Evolutionary conservation across 257 asterid genomes (phyloP).

Genomic region (Thymus mandschuricus): DNA sequence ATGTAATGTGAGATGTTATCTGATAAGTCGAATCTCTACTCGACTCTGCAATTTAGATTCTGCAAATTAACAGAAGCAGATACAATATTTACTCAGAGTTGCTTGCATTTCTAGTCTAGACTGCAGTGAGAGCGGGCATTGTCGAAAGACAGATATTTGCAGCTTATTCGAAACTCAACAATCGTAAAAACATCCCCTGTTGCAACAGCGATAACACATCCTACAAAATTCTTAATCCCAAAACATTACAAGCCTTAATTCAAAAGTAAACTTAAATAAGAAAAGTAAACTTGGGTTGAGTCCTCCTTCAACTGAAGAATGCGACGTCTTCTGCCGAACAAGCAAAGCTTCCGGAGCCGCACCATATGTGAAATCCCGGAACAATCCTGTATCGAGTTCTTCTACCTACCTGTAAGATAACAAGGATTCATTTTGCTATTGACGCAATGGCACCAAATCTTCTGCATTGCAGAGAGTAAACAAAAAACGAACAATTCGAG

Average conservation of each 20-base stretch:
- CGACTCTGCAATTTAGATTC: too few relatives aligned
- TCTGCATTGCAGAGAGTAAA: neutral
- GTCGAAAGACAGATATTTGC: neutral
- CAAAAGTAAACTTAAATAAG: constrained; percentile 9
- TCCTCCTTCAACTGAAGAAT: constrained; percentile 27
- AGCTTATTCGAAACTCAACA: constrained; percentile 4
- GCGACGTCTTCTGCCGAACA: constrained; percentile 18
- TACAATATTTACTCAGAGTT: too few relatives aligned
- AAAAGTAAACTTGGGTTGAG: neutral
- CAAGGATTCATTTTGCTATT: neutral
- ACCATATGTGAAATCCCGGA: constrained; percentile 26
- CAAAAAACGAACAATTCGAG: neutral
- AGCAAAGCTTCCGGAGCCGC: constrained; percentile 26
- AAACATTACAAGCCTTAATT: constrained; percentile 33
- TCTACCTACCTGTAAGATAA: constrained; percentile 36
- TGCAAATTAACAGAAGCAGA: too few relatives aligned
- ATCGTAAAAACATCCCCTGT: constrained; percentile 17
- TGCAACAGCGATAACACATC: constrained; percentile 26
- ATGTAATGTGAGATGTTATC: too few relatives aligned
- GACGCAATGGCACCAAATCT: neutral
- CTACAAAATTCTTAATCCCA: constrained; percentile 45
- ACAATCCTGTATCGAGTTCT: constrained; percentile 26
- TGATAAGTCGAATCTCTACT: too few relatives aligned
- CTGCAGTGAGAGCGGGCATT: too few relatives aligned
- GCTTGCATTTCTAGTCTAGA: too few relatives aligned